Evolutionary conservation across 768 basidiomycete species (phyloP), one percentile per base, ranked within the genome.

Genomic region (Suillus subalutaceus): DNA sequence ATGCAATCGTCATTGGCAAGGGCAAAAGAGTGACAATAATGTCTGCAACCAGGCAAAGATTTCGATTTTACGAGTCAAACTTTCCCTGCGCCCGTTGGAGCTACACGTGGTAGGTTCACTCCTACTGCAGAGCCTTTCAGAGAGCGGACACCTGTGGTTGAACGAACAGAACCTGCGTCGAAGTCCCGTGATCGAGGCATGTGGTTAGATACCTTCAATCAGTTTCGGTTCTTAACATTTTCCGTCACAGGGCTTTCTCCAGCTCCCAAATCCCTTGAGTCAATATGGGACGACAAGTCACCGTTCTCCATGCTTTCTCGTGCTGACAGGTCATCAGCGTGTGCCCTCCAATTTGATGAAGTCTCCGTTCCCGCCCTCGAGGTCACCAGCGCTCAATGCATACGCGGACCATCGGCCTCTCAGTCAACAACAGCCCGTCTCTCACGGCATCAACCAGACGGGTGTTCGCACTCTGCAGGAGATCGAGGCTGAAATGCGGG

Each of bases 401-500:
- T 63, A 73, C 55, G 74, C 61, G 68, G 80, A 67, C 74, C 80
- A 67, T 67, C 78, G 57, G 66, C 62, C 60, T 64, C 76, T 55
- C 74, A 81, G 72, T 83, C 85, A 67, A 61, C 84, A 81, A 23
- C 80, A 77, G 65, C 67, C 73, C 8, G 71, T 73, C 63, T 74
- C 79, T 18, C 81, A 77, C 66, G 79, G 74, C 56, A 35, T 70
- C 40, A 71, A 69, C 63, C 80, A 80, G 50, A 73, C 72, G 6
- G 82, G 82, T 43, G 81, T 83, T 12, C 87, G 88, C 23, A 93
- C 92, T 0, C 74, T 94, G 35, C 88, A 92, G 69, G 93, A 95
- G 69, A 89, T 95, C 66, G 93, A 95, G 72, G 86, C 88, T 4
- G 93, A 95, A 76, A 92, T 94, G 91, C 83, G 84, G n/a, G 83